These are phyloP conservation scores for Kodamaea leandrae DNA, from an alignment of 805 yeast genomes.

Conservation along the genomic window DNA sequence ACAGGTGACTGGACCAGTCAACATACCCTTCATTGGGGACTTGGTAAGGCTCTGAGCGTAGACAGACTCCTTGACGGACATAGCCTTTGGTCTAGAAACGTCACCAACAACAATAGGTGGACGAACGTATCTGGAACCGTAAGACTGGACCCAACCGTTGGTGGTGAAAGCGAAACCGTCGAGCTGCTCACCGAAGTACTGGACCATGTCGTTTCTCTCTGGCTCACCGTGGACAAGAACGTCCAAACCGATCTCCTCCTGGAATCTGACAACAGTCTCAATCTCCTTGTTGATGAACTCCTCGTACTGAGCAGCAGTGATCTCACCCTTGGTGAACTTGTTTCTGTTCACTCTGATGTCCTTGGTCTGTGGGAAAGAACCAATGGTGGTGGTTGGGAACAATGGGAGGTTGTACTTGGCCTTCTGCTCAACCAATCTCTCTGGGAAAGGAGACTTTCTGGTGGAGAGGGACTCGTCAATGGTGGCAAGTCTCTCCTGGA, in stretches of 20 bases:
- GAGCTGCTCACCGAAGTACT: constrained; percentile 98
- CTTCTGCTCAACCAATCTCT: constrained; percentile 86
- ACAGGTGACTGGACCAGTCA: constrained; percentile 99
- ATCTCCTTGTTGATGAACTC: constrained; percentile 95
- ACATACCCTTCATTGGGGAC: constrained; percentile 99
- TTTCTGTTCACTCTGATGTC: constrained; percentile 98
- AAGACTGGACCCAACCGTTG: constrained; percentile 99
- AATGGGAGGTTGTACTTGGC: constrained; percentile 86
- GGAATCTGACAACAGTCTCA: constrained; percentile 94
- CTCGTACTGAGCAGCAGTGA: constrained; percentile 93
- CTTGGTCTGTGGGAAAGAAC: constrained; percentile 99
- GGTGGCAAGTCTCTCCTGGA: constrained; percentile 79
- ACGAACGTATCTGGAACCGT: constrained; percentile 99
- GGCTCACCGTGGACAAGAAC: constrained; percentile 99
- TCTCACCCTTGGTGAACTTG: constrained; percentile 96
- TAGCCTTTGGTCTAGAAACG: constrained; percentile 95
- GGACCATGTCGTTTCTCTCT: constrained; percentile 99
- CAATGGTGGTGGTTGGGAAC: constrained; percentile 99
- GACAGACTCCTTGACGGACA: constrained; percentile 99
- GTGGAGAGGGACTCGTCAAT: constrained; percentile 73
- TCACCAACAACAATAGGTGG: constrained; percentile 99
- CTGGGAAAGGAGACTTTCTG: constrained; percentile 84
- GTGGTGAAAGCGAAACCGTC: constrained; percentile 98
- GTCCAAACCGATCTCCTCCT: constrained; percentile 97
- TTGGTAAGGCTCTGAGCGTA: constrained; percentile 96